Evolutionary conservation across 1,139 yeast genomes (phyloP), one percentile per base, ranked within the genome.

Genomic region (Saccharomyces hybrid): DNA sequence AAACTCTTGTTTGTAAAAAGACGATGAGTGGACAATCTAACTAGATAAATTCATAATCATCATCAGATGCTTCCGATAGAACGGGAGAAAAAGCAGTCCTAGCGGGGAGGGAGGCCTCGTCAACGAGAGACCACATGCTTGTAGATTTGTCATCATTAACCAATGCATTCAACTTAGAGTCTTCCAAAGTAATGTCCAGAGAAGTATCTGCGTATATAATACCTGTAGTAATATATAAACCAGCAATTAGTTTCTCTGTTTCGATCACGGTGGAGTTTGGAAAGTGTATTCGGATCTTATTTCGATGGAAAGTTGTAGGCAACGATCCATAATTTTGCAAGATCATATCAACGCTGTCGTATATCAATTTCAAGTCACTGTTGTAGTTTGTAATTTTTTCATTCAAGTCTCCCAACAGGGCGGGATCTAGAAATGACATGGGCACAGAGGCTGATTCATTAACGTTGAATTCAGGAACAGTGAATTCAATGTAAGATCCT

Each of bases 401-500:
- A 62, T 75, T 69, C 63, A 79, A 71, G 53, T 76, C 76, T 38
- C 69, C 69, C 61, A 80, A 61, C 9, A 78, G 71, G 38, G 78
- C 80, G 47, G 76, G 78, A 58, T 77, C 77, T 54, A 82, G 73
- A 49, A 80, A 71, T 6, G 82, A 74, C 58, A 77, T 74, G 13
- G 74, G 64, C n/a, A 84, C 84, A 50, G 80, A 70, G 3, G 62
- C 34, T 25, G 71, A 64, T 46, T 73, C 68, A 48, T 70, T 62
- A 46, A 32, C 19, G 38, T 32, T 32, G 38, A 32, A 32, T 13
- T 32, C 38, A 32, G 75, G 77, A 27, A 80, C 59, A 25, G 73
- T 71, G 64, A 82, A 82, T 58, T 82, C 86, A 49, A 82, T 78
- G 64, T 73, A 77, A 51, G 82, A 76, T 1, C 85, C 84, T 7